These are phyloP conservation scores for Marasmius sp. DNA, from an alignment of 1,284 basidiomycete genomes.

Conservation along the genomic window DNA sequence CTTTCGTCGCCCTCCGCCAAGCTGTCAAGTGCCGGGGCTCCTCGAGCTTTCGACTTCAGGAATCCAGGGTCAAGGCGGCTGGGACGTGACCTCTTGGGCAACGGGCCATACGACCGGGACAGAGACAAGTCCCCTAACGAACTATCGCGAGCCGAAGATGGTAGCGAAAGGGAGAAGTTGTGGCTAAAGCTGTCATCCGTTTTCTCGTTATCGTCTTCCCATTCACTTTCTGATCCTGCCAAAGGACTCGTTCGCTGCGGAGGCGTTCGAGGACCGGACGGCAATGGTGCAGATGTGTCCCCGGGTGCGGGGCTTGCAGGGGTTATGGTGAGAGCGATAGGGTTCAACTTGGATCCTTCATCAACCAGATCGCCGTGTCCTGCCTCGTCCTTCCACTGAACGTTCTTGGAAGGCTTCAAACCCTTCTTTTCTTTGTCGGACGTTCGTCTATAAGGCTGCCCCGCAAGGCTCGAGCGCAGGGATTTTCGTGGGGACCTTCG, in stretches of 20 bases:
- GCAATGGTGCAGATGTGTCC: constrained; percentile 20
- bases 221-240: constrained; percentile 76
- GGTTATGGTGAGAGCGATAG: constrained; percentile 38
- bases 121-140: constrained; percentile 28
- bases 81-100: constrained; percentile 49
- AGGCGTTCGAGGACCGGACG: constrained; percentile 21
- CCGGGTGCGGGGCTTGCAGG: constrained; percentile 41
- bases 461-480: constrained; percentile 58
- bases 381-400: constrained; percentile 88
- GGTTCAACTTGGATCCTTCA: constrained; percentile 38
- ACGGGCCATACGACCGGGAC: constrained; percentile 23
- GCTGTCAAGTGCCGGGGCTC: constrained; percentile 53
- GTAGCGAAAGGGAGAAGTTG: constrained; percentile 40
- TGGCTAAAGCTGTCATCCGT: constrained; percentile 70
- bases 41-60: constrained; percentile 55
- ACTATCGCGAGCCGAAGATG: constrained; percentile 29
- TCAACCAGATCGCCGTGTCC: constrained; percentile 84
- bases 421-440: constrained; percentile 63
- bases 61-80: constrained; percentile 69
- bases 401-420: constrained; percentile 66
- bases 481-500: constrained; percentile 69
- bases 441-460: constrained; percentile 59
- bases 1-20: constrained; percentile 73
- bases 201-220: constrained; percentile 85
- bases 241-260: constrained; percentile 37